These are phyloP conservation scores for Phaeosphaeria sp. DNA, from an alignment of 2,329 filamentous ascomycete species.

Conservation along the genomic window DNA sequence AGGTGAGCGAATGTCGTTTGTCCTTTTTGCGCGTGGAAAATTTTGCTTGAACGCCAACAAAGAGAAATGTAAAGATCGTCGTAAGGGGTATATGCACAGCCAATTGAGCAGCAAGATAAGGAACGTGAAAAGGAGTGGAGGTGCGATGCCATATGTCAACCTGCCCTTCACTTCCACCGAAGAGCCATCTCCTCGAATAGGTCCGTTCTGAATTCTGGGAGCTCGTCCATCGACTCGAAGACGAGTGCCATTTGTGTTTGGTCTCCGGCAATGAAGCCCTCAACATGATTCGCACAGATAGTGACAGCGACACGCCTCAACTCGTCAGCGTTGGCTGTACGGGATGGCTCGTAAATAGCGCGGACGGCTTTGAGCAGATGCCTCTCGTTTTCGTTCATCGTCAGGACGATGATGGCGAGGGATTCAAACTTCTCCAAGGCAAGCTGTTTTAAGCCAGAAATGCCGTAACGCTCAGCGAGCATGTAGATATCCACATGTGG, in stretches of 20 bases:
- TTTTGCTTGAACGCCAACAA: background rate
- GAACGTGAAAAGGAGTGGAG: background rate
- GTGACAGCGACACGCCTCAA: slow-evolving; percentile 28
- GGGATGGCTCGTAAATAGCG: slow-evolving; percentile 32
- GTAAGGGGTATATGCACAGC: background rate
- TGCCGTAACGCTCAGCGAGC: slow-evolving; percentile 36
- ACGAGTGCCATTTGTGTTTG: slow-evolving; percentile 34
- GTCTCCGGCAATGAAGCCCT: slow-evolving; percentile 35
- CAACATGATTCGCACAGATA: slow-evolving; percentile 39
- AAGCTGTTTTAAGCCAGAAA: slow-evolving; percentile 32
- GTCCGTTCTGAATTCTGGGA: slow-evolving; percentile 38
- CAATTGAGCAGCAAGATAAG: background rate
- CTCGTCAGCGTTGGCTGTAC: slow-evolving; percentile 28
- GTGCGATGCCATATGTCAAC: background rate
- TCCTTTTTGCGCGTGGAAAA: background rate
- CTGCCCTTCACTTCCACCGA: slow-evolving; percentile 26
- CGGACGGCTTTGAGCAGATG: slow-evolving; percentile 33
- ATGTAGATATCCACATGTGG: slow-evolving; percentile 39
- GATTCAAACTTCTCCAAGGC: slow-evolving; percentile 37
- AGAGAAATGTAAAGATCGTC: background rate
- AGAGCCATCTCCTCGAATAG: slow-evolving; percentile 38
- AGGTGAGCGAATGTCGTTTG: background rate
- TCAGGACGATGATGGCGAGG: slow-evolving; percentile 26
- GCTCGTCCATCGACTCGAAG: slow-evolving; percentile 37
- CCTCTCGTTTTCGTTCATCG: slow-evolving; percentile 31